A percentile compares a stretch with the other conserved stretches of the same genome.
Conservation (phyloP, 2,329 filamentous ascomycete genomes). For the Cordyceps farinosa region DNA sequence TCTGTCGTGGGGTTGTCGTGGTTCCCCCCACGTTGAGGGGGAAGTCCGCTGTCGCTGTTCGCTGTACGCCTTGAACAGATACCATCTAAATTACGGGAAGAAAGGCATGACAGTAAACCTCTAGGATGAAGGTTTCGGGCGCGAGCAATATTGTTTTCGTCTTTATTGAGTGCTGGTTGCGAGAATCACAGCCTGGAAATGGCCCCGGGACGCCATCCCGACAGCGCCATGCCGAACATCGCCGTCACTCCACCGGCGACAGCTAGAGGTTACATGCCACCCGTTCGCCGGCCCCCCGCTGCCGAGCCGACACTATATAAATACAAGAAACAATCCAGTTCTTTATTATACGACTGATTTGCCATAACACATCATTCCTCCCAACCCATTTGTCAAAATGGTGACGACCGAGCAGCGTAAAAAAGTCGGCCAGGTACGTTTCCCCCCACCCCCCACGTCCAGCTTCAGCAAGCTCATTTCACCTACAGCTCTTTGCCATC, state of each 20-base stretch:
- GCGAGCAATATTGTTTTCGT: too few relatives aligned
- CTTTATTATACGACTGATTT: background rate
- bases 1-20: conserved; percentile 1
- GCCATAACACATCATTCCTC: background rate
- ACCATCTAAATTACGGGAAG: too few relatives aligned
- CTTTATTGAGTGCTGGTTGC: too few relatives aligned
- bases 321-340: background rate
- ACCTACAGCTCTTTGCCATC: conserved; percentile 25
- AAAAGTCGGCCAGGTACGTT: conserved; percentile 19
- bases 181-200: too few relatives aligned
- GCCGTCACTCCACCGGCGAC: conserved; percentile 6
- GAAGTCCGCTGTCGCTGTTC: background rate
- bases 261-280: conserved; percentile 10
- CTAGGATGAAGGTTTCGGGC: too few relatives aligned
- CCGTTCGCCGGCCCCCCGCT: background rate
- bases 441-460: too few relatives aligned
- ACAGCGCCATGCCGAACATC: background rate
- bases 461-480: background rate
- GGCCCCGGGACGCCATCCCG: too few relatives aligned
- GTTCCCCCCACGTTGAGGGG: conserved; percentile 13
- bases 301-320: background rate
- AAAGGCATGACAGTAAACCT: too few relatives aligned
- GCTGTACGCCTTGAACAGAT: too few relatives aligned
- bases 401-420: conserved; percentile 19
- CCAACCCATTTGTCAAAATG: conserved; percentile 4